phyloP scores from a whole-genome alignment of 352 stramenopile species.

The Albugo candida region DNA sequence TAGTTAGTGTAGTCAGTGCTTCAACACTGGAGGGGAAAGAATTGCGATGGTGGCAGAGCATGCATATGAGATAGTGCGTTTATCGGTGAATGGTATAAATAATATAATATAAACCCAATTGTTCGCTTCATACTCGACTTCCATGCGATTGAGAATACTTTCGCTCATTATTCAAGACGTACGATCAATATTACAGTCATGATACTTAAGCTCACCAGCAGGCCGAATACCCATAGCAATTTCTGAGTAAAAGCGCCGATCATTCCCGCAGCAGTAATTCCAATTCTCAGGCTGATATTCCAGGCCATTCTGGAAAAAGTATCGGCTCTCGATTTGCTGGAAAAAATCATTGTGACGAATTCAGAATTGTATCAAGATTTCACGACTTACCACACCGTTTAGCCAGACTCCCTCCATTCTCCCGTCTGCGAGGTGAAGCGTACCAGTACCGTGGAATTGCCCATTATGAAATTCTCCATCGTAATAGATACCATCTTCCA shows the following conservation, averaged over 20 bases:
- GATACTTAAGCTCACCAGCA: conserved; percentile 46
- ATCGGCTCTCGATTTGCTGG: conserved; percentile 50
- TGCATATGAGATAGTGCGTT: too few relatives aligned
- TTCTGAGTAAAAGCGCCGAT: conserved; percentile 56
- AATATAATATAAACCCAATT: too few relatives aligned
- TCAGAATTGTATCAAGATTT: not conserved
- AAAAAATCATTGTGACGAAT: not conserved
- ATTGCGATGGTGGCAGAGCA: too few relatives aligned
- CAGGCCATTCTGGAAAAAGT: conserved; percentile 58
- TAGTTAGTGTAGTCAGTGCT: too few relatives aligned
- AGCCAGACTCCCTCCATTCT: conserved; percentile 48
- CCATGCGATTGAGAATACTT: too few relatives aligned
- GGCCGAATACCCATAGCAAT: conserved; percentile 27
- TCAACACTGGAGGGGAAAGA: too few relatives aligned
- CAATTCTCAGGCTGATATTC: conserved; percentile 39
- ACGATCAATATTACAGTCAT: conserved; percentile 37
- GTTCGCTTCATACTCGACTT: too few relatives aligned
- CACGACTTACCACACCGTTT: conserved; percentile 32
- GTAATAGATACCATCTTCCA: conserved; percentile 25
- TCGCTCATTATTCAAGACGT: too few relatives aligned
- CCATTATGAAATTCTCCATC: conserved; percentile 67
- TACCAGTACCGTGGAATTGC: conserved; percentile 56
- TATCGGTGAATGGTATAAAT: too few relatives aligned
- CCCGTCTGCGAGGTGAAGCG: conserved; percentile 43
- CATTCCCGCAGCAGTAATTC: conserved; percentile 35